Evolutionary conservation across 768 basidiomycete species (phyloP).

Genomic region (Kwoniella newhampshirensis): DNA sequence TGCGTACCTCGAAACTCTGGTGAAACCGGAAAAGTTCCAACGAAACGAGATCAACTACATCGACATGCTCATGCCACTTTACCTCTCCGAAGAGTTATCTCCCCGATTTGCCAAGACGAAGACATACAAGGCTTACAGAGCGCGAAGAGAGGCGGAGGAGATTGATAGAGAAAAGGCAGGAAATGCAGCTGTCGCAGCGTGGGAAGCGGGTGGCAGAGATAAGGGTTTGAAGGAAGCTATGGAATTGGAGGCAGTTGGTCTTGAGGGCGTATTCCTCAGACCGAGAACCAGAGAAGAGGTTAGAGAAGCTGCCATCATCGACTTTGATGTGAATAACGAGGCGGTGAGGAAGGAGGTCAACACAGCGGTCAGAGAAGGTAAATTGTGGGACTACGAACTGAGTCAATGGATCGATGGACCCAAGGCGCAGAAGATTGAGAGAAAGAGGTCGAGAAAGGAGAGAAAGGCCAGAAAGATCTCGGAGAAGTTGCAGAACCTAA

Average conservation of each 20-base stretch:
- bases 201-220: constrained; percentile 44
- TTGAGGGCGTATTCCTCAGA: constrained; percentile 40
- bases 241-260: constrained; percentile 28
- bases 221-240: constrained; percentile 25
- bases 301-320: constrained; percentile 37
- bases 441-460: constrained; percentile 21
- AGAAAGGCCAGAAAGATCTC: constrained; percentile 27
- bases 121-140: constrained; percentile 38
- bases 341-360: constrained; percentile 29
- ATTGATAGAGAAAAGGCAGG: constrained; percentile 27
- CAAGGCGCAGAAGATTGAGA: constrained; percentile 17
- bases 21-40: constrained; percentile 2
- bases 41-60: constrained; percentile 11
- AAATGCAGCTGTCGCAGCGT: constrained; percentile 27
- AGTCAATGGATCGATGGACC: constrained; percentile 28
- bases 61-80: constrained; percentile 48
- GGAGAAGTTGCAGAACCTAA: constrained; percentile 16
- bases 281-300: constrained; percentile 45
- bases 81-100: constrained; percentile 49
- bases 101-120: constrained; percentile 47
- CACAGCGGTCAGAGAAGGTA: constrained; percentile 8
- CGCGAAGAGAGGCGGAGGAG: constrained; percentile 28
- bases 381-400: constrained; percentile 14
- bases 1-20: constrained; percentile 19
- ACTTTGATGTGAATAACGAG: constrained; percentile 33